phyloP scores from a whole-genome alignment of 1,284 basidiomycete species.

The Ceratobasidium sp. region DNA sequence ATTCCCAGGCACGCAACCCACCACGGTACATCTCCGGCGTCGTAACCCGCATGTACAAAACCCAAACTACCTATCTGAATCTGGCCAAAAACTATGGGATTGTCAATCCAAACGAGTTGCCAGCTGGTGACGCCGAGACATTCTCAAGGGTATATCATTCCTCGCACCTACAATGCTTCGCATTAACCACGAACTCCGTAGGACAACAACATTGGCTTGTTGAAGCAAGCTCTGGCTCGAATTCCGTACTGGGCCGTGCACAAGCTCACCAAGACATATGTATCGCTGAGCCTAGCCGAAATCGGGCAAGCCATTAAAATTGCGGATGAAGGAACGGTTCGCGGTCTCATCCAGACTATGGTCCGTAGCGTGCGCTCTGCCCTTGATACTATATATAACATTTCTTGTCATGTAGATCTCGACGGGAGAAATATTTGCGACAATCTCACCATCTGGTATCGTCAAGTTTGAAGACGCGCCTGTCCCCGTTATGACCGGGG shows the following conservation, averaged over 20 bases:
- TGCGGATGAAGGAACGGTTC: conserved; percentile 62
- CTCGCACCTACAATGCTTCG: conserved; percentile 44
- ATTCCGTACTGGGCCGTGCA: conserved; percentile 81
- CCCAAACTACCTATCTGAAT: conserved; percentile 67
- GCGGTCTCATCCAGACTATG: conserved; percentile 75
- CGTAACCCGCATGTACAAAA: conserved; percentile 72
- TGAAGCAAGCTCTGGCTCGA: conserved; percentile 72
- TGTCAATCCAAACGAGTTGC: conserved; percentile 62
- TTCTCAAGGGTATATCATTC: conserved; percentile 65
- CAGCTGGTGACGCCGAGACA: conserved; percentile 66
- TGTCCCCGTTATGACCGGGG: conserved; percentile 42
- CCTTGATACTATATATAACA: background rate
- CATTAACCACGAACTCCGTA: conserved; percentile 53
- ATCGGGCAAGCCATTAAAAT: conserved; percentile 71
- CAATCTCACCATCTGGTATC: conserved; percentile 72
- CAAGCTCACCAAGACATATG: conserved; percentile 82
- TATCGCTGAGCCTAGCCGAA: conserved; percentile 77
- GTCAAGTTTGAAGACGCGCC: conserved; percentile 73
- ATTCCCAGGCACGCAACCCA: conserved; percentile 22
- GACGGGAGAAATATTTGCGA: conserved; percentile 73
- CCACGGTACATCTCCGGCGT: conserved; percentile 49
- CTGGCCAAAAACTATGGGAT: conserved; percentile 75
- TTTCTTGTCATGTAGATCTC: conserved; percentile 67
- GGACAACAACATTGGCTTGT: conserved; percentile 80
- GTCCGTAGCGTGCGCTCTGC: conserved; percentile 60